Evolutionary conservation across 2,329 filamentous ascomycete genomes (phyloP).

Genomic region (Hawksworthiomyces lignivorus): DNA sequence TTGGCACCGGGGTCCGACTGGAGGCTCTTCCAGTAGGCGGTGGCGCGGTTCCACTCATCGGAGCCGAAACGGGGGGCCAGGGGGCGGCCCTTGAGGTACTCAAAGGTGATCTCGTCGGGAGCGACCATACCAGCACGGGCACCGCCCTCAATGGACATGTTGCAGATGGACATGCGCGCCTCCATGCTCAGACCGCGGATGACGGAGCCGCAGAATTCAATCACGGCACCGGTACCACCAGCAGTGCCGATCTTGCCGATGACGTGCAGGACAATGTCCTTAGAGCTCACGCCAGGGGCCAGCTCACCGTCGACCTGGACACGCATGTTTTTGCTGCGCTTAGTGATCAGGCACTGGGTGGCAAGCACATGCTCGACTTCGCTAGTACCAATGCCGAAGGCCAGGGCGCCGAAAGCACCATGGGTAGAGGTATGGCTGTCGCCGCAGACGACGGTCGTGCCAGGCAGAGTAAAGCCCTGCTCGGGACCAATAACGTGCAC

Average conservation of each 20-base stretch:
- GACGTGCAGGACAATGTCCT: constrained; percentile 87
- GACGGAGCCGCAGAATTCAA: constrained; percentile 94
- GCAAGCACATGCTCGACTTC: constrained; percentile 98
- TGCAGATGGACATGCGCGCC: constrained; percentile 98
- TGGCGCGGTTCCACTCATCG: constrained; percentile 81
- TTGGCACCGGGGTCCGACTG: constrained; percentile 81
- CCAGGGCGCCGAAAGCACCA: constrained; percentile 88
- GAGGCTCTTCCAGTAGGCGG: constrained; percentile 79
- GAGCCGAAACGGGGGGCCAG: constrained; percentile 79
- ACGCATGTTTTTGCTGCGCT: constrained; percentile 97
- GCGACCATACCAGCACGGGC: constrained; percentile 95
- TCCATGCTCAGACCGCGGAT: constrained; percentile 90
- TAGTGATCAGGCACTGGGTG: constrained; percentile 90
- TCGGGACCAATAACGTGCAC: constrained; percentile 98
- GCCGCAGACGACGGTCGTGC: constrained; percentile 93
- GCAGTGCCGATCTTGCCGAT: constrained; percentile 94
- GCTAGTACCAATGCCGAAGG: constrained; percentile 95
- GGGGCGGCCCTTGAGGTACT: constrained; percentile 87
- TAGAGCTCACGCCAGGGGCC: constrained; percentile 85
- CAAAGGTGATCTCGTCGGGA: constrained; percentile 87
- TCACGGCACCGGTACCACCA: constrained; percentile 87
- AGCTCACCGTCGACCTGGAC: constrained; percentile 91
- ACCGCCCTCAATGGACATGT: constrained; percentile 97
- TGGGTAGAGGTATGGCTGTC: constrained; percentile 98
- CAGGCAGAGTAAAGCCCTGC: constrained; percentile 96